Evolutionary conservation across 1,284 basidiomycete genomes (phyloP).

Genomic region (Anthracocystis setariae): DNA sequence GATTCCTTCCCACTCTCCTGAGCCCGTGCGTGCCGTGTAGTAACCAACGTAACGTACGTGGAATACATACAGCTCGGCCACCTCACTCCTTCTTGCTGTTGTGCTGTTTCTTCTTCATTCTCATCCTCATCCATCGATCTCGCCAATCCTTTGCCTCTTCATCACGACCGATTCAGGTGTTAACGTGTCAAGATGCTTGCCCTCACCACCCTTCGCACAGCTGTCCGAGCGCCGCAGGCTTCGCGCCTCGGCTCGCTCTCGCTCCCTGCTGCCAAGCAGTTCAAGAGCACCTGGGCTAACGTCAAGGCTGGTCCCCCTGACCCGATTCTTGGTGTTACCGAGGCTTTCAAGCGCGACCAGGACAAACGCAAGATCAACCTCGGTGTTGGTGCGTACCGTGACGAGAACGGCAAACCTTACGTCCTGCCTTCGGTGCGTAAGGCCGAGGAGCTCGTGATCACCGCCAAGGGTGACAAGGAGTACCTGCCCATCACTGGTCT

Average conservation of each 20-base stretch:
- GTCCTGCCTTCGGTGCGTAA: slow-evolving; percentile 89
- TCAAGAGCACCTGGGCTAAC: slow-evolving; percentile 80
- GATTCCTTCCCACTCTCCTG: neutral
- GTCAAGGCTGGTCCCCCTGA: slow-evolving; percentile 91
- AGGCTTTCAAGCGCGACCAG: slow-evolving; percentile 85
- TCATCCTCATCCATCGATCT: slow-evolving; percentile 1
- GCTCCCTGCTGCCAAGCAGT: slow-evolving; percentile 47
- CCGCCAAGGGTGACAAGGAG: slow-evolving; percentile 87
- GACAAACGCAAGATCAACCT: slow-evolving; percentile 97
- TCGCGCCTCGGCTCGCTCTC: slow-evolving; percentile 29
- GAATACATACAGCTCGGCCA: neutral
- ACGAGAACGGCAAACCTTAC: slow-evolving; percentile 94
- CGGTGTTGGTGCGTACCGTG: slow-evolving; percentile 84
- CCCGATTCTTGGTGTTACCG: slow-evolving; percentile 92
- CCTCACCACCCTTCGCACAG: slow-evolving; percentile 40
- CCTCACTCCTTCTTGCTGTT: neutral
- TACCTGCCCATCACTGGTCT: slow-evolving; percentile 97
- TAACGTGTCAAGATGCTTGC: slow-evolving; percentile 34
- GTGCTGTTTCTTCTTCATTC: neutral
- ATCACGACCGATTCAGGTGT: neutral
- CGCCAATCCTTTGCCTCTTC: slow-evolving; percentile 1
- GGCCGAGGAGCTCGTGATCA: slow-evolving; percentile 83
- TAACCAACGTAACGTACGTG: neutral
- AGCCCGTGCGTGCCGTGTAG: slow-evolving; percentile 3
- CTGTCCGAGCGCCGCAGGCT: slow-evolving; percentile 33